Base-by-base conservation (phyloP, 2,329 filamentous ascomycete genomes). In the Colletotrichum echinochloae region DNA sequence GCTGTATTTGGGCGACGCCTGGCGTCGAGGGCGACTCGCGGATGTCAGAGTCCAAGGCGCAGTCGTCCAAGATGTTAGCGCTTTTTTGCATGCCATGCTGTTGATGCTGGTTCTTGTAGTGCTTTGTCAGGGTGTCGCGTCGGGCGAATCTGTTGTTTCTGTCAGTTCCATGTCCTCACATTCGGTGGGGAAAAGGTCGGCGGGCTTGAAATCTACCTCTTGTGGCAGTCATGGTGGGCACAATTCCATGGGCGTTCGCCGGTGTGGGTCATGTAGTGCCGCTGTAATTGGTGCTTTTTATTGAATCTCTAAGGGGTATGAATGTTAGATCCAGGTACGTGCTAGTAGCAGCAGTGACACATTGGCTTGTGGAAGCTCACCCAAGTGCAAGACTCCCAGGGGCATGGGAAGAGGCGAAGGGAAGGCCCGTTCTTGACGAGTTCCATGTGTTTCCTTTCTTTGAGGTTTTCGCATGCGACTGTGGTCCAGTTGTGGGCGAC, bases 121-220 rank as follows among this genome's bases (percentile, higher is more conserved):
- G 89, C 80, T 91, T 91, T 64, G 91, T 87, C 89, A 91, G 65
- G 90, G 92, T 6, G 90, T 92, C 79, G 92, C 92, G 65, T n/a
- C 91, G 86, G 79, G 90, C 92, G 78, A 92, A 92, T 78, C 90
- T 91, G 73, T 14, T 74, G 67, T 39, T 18, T 33, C 30, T 61
- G 73, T 75, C 73, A 76, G 73, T 73, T 56, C 68, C 70, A 60
- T 26, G 6, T 28, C 33, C 37, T 30, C 26, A 7, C 20, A n/a
- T 18, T 18, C 6, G 26, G 11, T 20, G 2, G 5, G 20, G 41
- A 37, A 23, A 35, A n/a, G 30, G 12, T 8, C 35, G n/a, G 20
- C 41, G 65, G 33, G 51, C 37, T 54, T 37, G 54, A 65, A 48
- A 66, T 79, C 72, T 80, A 89, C 87, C 87, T 90, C 80, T 91